Evolutionary conservation across 192 early-diverging fungal species (phyloP), one percentile per base, ranked within the genome.

Genomic region (Podila verticillata): DNA sequence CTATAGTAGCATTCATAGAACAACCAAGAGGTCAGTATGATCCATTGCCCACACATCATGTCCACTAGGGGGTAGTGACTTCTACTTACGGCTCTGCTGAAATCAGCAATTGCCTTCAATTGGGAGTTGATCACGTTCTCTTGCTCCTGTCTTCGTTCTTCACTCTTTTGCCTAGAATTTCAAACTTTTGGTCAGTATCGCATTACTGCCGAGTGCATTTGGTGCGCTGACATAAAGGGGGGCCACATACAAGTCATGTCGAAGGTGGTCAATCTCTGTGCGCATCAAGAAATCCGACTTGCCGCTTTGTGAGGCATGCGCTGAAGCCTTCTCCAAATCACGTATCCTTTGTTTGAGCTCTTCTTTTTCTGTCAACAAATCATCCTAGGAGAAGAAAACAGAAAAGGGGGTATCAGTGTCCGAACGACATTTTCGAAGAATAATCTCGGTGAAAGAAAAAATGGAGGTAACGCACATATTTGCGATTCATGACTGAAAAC

Each of bases 181-280:
- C 39, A 2, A 44, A 44, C 47, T 48, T 24, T 49, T 65, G 4
- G 15, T n/a, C 17, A 19, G 39, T 7, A 44, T n/a, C 61, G 10
- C 39, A 36, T 36, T 48, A 48, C 19, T 56, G 36, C 6, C 20
- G 26, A 13, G 51, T 24, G 5, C 39, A 15, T 34, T 44, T 44
- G 15, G 39, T 17, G 4, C 39, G 39, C 39, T 12, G 15, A 44
- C 39, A 15, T 44, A 44, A 44, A 15, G 26, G 29, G 32, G 35
- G 34, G 13, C 12, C 24, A 84, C 90, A 83, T 87, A 94, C 89
- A 98, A 78, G 31, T 97, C 94, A 58, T 89, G 88, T 54, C 93
- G 94, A 68, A 98, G 81, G 47, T 91, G 91, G 36, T 95, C 94
- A 68, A 96, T 96, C 81, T 98, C 96, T 26, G 92, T 88, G 35